Conservation (phyloP, 805 yeast genomes). For the Saccharomycopsis vini region DNA sequence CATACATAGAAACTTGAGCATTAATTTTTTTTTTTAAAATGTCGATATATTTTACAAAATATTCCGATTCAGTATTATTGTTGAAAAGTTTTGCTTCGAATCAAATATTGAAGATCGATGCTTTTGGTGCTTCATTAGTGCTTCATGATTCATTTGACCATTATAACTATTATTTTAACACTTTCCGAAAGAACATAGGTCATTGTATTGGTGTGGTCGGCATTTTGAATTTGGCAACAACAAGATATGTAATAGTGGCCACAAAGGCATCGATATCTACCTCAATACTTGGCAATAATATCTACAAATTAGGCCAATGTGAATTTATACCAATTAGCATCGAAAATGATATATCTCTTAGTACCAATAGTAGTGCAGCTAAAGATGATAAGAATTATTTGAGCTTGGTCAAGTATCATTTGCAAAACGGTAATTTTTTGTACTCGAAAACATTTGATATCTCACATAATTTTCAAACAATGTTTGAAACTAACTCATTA, state of each 20-base stretch:
- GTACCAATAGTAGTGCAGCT: not conserved
- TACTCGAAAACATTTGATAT: slow-evolving; percentile 71
- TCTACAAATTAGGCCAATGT: slow-evolving; percentile 10
- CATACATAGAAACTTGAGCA: too few relatives aligned
- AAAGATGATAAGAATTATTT: slow-evolving; percentile 14
- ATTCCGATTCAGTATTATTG: slow-evolving; percentile 12
- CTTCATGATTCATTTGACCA: slow-evolving; percentile 3
- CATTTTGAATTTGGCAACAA: slow-evolving; percentile 2
- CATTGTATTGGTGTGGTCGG: slow-evolving; percentile 18
- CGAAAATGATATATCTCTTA: not conserved
- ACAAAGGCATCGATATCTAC: not conserved
- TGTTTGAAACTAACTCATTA: not conserved
- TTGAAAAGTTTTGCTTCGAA: slow-evolving; percentile 9
- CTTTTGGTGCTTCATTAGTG: slow-evolving; percentile 7
- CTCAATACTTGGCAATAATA: slow-evolving; percentile 3
- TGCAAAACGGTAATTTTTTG: slow-evolving; percentile 57
- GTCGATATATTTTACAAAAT: slow-evolving; percentile 16
- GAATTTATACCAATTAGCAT: slow-evolving; percentile 12
- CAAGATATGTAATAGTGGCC: slow-evolving; percentile 9
- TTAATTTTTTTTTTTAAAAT: not conserved
- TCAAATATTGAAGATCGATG: slow-evolving; percentile 12
- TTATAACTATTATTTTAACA: slow-evolving; percentile 13
- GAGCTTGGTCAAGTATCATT: slow-evolving; percentile 54
- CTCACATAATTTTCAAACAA: slow-evolving; percentile 69
- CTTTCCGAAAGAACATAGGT: slow-evolving; percentile 10